phyloP scores from a whole-genome alignment of 192 early-diverging fungal genomes.

The Mycoemilia scoparia region DNA sequence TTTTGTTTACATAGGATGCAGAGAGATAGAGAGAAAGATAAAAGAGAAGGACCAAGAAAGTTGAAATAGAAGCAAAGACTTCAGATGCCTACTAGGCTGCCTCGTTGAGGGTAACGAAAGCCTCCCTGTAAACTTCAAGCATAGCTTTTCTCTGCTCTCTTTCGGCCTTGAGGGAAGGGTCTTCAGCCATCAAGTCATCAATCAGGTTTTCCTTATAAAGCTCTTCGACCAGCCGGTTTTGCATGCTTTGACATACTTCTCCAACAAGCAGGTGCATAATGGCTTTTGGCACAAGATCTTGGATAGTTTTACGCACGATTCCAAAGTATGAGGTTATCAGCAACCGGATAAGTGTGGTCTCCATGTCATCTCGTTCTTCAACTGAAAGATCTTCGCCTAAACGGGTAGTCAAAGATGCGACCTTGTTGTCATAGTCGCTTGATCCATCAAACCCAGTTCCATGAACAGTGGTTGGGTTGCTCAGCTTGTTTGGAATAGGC shows the following conservation, averaged over 20 bases:
- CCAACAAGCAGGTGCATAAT: slow-evolving; percentile 71
- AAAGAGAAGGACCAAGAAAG: no score
- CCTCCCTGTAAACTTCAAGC: slow-evolving; percentile 61
- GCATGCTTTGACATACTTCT: slow-evolving; percentile 47
- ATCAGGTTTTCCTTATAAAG: slow-evolving; percentile 56
- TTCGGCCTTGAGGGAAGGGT: slow-evolving; percentile 48
- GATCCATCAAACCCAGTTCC: not conserved
- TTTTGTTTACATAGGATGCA: no score
- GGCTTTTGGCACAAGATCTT: slow-evolving; percentile 64
- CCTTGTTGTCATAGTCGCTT: slow-evolving; percentile 12
- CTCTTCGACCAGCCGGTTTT: slow-evolving; percentile 55
- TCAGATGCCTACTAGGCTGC: no score
- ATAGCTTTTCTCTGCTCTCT: slow-evolving; percentile 56
- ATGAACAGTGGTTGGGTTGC: slow-evolving; percentile 20
- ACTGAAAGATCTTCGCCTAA: slow-evolving; percentile 22
- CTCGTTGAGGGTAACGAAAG: slow-evolving; percentile 41
- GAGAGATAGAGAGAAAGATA: no score
- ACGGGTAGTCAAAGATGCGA: slow-evolving; percentile 21
- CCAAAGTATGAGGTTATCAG: slow-evolving; percentile 62
- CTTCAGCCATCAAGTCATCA: slow-evolving; percentile 53
- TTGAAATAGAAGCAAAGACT: no score
- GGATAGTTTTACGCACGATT: slow-evolving; percentile 62
- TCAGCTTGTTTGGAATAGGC: slow-evolving; percentile 24
- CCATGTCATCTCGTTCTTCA: slow-evolving; percentile 53
- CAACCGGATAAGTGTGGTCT: slow-evolving; percentile 59